A percentile compares a stretch with the other conserved stretches of the same genome.
These are phyloP conservation scores for Lachnellula occidentalis DNA, from an alignment of 2,329 filamentous ascomycete species.

Conservation along the genomic window DNA sequence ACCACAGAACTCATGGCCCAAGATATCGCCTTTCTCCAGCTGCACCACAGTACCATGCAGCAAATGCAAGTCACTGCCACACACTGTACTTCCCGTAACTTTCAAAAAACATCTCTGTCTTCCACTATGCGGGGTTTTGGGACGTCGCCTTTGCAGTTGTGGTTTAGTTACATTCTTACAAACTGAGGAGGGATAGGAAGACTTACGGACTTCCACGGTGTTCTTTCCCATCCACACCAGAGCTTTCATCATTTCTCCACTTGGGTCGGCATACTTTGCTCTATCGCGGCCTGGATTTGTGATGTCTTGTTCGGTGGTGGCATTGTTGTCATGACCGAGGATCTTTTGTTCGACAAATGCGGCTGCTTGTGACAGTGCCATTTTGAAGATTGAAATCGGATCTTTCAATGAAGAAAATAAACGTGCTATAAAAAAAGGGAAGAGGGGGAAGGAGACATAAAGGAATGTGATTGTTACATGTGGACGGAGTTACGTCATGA, in stretches of 20 bases:
- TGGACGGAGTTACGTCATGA: not conserved
- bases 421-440: too few species aligned
- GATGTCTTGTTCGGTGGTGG: conserved; percentile 63
- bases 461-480: not conserved
- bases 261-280: conserved; percentile 44
- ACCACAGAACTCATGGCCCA: conserved; percentile 50
- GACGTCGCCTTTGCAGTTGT: conserved; percentile 45
- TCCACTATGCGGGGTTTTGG: conserved; percentile 70
- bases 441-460: too few species aligned
- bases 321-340: conserved; percentile 62
- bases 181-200: not conserved
- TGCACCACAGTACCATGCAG: conserved; percentile 37
- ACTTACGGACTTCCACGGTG: conserved; percentile 59
- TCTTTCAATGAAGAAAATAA: too few species aligned
- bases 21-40: conserved; percentile 46
- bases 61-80: conserved; percentile 34
- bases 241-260: conserved; percentile 67
- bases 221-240: conserved; percentile 80
- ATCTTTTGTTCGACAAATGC: conserved; percentile 55
- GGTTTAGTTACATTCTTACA: not conserved
- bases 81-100: conserved; percentile 47
- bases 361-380: conserved; percentile 62
- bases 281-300: conserved; percentile 53
- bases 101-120: conserved; percentile 70
- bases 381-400: conserved; percentile 28